These are phyloP conservation scores for Raphanus raphanistrum DNA, from an alignment of 345 rosid species.

Conservation along the genomic window DNA sequence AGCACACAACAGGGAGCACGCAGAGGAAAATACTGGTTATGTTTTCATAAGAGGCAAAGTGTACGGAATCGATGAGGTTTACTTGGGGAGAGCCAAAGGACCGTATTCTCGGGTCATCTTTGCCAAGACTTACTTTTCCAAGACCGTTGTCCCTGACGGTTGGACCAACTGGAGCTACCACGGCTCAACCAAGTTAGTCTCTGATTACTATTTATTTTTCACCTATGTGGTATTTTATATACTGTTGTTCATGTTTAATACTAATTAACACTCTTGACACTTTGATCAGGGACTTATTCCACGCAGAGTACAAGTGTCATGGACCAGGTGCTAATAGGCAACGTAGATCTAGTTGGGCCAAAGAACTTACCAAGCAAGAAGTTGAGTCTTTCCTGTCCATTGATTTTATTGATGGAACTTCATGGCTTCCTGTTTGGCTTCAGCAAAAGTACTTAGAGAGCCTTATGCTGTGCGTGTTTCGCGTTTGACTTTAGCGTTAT, in stretches of 20 bases:
- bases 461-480: not conserved
- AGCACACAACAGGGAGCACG: slow-evolving; percentile 64
- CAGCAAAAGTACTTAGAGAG: slow-evolving; percentile 30
- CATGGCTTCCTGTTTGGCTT: slow-evolving; percentile 78
- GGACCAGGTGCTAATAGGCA: slow-evolving; percentile 73
- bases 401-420: slow-evolving; percentile 67
- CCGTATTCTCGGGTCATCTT: slow-evolving; percentile 66
- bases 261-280: not conserved
- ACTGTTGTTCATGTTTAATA: not conserved
- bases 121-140: slow-evolving; percentile 69
- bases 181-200: slow-evolving; percentile 60
- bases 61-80: slow-evolving; percentile 63
- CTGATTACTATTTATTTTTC: not conserved
- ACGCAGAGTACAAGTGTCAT: slow-evolving; percentile 65
- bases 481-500: slow-evolving; percentile 16
- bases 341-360: slow-evolving; percentile 58
- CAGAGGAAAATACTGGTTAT: slow-evolving; percentile 57
- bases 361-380: slow-evolving; percentile 63
- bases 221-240: not conserved
- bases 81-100: slow-evolving; percentile 78
- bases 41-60: slow-evolving; percentile 74
- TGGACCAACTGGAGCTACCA: slow-evolving; percentile 88
- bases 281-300: slow-evolving; percentile 53
- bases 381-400: slow-evolving; percentile 55
- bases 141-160: slow-evolving; percentile 61